These are phyloP conservation scores for Nissolia schottii DNA, from an alignment of 306 rosid genomes.

Conservation along the genomic window DNA sequence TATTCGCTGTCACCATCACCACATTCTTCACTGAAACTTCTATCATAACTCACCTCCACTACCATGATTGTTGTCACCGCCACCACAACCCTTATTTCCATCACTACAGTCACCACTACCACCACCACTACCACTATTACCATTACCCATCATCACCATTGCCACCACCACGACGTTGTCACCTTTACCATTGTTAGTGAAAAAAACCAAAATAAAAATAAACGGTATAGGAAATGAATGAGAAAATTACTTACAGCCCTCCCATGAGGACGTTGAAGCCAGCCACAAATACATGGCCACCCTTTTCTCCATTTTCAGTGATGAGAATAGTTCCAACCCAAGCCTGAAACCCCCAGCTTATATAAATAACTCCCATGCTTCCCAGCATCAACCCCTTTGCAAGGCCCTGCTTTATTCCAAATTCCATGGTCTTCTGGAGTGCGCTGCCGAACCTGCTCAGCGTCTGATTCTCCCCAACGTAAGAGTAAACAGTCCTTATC, in stretches of 20 bases:
- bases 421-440: conserved; percentile 55
- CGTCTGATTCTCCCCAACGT: conserved; percentile 76
- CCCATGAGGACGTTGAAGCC: conserved; percentile 91
- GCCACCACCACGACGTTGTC: too few species aligned
- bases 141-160: too few species aligned
- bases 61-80: too few species aligned
- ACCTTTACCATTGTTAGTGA: too few species aligned
- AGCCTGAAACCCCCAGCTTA: conserved; percentile 94
- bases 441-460: conserved; percentile 59
- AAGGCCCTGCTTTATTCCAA: conserved; percentile 71
- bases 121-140: too few species aligned
- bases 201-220: too few species aligned
- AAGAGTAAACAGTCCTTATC: conserved; percentile 74
- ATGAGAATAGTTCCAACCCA: conserved; percentile 86
- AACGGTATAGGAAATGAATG: too few species aligned
- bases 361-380: conserved; percentile 77
- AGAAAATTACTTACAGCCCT: conserved; percentile 70
- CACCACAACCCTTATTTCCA: too few species aligned
- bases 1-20: too few species aligned
- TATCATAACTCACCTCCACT: too few species aligned
- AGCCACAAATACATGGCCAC: conserved; percentile 81
- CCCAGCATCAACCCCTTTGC: conserved; percentile 87
- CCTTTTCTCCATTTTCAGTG: conserved; percentile 61
- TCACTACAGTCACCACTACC: too few species aligned
- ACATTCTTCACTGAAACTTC: too few species aligned